phyloP scores from a whole-genome alignment of 352 stramenopile genomes.

The Globisporangium yorkense region DNA sequence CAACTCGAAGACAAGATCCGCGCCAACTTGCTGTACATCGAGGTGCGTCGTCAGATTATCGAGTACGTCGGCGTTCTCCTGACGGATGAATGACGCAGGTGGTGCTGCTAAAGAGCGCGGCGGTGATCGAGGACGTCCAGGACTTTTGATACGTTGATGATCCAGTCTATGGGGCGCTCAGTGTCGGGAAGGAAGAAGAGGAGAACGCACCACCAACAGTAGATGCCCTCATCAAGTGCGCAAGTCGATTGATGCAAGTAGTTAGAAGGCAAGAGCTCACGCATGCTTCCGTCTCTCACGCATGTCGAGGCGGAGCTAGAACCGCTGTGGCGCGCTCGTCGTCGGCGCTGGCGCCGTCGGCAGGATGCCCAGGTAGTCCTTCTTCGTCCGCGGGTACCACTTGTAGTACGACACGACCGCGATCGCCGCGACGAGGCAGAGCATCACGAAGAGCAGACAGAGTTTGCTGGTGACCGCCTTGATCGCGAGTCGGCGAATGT shows the following conservation, averaged over 20 bases:
- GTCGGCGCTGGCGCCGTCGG: constrained; percentile 13
- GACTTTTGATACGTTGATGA: not conserved
- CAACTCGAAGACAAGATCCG: constrained; percentile 23
- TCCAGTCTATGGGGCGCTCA: too few relatives aligned
- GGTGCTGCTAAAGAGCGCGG: constrained; percentile 10
- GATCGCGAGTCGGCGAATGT: constrained; percentile 45
- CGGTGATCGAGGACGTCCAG: constrained; percentile 12
- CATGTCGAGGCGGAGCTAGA: not conserved
- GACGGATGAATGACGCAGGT: constrained; percentile 2
- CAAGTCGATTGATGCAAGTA: constrained; percentile 5
- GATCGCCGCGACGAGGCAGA: constrained; percentile 49
- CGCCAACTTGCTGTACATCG: constrained; percentile 35
- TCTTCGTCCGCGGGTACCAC: constrained; percentile 70
- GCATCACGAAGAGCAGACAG: constrained; percentile 49
- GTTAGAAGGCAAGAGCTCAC: too few relatives aligned
- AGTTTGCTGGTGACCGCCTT: constrained; percentile 67
- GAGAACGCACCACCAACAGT: not conserved
- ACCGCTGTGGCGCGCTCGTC: not conserved
- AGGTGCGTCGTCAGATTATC: constrained; percentile 13
- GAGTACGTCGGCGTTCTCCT: not conserved
- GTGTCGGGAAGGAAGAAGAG: not conserved
- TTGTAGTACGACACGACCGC: constrained; percentile 68
- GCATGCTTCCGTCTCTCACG: not conserved
- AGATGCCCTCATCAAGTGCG: not conserved
- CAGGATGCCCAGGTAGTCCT: constrained; percentile 58